Evolutionary conservation across 164 flowering plant species (phyloP), one percentile per base, ranked within the genome.

Genomic region (Tinospora cordifolia): DNA sequence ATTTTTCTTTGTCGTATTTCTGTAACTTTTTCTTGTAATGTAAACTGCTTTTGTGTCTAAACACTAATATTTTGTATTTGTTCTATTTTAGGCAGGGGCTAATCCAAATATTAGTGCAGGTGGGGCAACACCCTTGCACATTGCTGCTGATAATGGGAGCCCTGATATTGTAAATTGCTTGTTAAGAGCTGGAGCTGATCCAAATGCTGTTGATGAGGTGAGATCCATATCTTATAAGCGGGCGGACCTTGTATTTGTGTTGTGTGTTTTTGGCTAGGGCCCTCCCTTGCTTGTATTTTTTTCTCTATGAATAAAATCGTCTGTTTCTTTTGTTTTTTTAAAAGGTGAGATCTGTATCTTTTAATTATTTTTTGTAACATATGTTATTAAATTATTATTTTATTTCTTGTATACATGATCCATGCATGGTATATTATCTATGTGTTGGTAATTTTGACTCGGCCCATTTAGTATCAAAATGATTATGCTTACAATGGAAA

Each of bases 131-230:
- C 91, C 99, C 69, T 78, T 95, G 81, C 98, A 88, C 77, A 85
- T 92, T 67, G 98, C 99, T 73, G 94, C 98, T 75, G 93, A 92
- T 81, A 74, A 38, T 81, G 99, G 97, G 65, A 84, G 69, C 79
- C 46, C 68, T 19, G 94, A 88, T 65, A 80, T 92, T 22, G 78
- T 92, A 51, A 83, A 79, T 62, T 85, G 91, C 78, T 84, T 95
- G 69, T 64, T 95, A 73, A 81, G 91, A 74, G 93, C 92, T 78
- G 98, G 96, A 75, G 98, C 97, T 59, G 97, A 95, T 86, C 93
- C 99, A 9, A 87, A 92, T 82, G 75, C 72, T 25, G 24, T 69
- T 60, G 97, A 92, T 78, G 98, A 91, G 91, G 99, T 95, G 71
- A 72, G 76, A 25, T 63, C 12, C 11, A n/a, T 58, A 68, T 40